phyloP scores from a whole-genome alignment of 306 rosid species.

The Cyclanthera cordifolia region DNA sequence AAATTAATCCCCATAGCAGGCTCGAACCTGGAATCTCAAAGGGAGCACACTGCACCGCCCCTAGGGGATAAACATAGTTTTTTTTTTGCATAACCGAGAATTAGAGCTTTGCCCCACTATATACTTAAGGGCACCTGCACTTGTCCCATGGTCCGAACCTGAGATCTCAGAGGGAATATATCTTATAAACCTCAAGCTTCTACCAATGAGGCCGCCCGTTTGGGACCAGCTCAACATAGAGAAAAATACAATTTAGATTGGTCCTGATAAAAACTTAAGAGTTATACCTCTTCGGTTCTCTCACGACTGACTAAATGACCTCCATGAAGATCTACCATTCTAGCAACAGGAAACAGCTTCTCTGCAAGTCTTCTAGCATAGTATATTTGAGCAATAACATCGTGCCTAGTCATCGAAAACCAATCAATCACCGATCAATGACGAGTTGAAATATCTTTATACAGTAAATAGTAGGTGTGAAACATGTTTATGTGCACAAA shows the following conservation, averaged over 20 bases:
- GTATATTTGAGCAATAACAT: slow-evolving; percentile 73
- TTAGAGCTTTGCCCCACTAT: too few species aligned
- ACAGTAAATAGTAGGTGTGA: background rate
- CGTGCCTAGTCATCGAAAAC: slow-evolving; percentile 40
- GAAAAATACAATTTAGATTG: background rate
- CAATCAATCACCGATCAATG: slow-evolving; percentile 3
- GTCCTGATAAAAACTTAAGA: background rate
- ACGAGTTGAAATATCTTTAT: background rate
- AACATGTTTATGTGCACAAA: background rate
- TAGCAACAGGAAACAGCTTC: slow-evolving; percentile 69
- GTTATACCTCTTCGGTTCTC: slow-evolving; percentile 67
- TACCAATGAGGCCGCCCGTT: too few species aligned
- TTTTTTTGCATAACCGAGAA: too few species aligned
- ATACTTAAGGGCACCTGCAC: too few species aligned
- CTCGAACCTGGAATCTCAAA: too few species aligned
- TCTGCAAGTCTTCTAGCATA: slow-evolving; percentile 68
- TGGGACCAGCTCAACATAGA: background rate
- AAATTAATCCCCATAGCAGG: too few species aligned
- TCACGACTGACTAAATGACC: slow-evolving; percentile 95
- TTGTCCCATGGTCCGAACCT: too few species aligned
- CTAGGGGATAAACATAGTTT: too few species aligned
- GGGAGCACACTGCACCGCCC: too few species aligned
- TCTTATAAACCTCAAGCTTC: too few species aligned
- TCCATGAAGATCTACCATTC: slow-evolving; percentile 90
- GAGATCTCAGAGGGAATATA: too few species aligned